Percentiles rank a stretch among this genome's conserved stretches.
Conservation (phyloP, 2,329 filamentous ascomycete genomes). For the Verticillium alfalfae region DNA sequence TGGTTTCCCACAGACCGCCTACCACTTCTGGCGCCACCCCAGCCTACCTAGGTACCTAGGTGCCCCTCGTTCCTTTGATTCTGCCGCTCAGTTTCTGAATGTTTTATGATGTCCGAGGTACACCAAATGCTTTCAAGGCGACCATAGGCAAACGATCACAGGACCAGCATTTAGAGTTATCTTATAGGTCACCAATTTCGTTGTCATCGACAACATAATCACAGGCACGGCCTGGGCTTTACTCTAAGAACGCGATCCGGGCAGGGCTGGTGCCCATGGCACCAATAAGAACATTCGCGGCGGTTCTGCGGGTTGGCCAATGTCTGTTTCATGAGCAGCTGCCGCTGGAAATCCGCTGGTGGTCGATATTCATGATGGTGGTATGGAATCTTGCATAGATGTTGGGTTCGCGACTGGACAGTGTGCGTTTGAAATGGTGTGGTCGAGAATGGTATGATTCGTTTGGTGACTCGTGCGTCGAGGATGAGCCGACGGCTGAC, state of each 20-base stretch:
- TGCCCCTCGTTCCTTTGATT: neutral
- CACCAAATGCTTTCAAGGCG: too few species aligned
- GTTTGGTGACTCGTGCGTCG: neutral
- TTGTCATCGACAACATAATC: too few species aligned
- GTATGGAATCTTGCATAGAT: neutral
- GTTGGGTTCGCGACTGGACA: neutral
- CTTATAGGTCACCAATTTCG: too few species aligned
- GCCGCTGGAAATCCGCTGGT: neutral
- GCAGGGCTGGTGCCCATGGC: neutral
- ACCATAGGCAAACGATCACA: too few species aligned
- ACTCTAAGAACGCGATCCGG: neutral
- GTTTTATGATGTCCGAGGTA: neutral
- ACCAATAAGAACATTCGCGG: too few species aligned
- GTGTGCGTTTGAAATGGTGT: neutral
- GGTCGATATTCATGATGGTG: neutral
- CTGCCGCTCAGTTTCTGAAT: neutral
- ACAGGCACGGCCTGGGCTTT: too few species aligned
- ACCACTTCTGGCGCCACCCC: neutral
- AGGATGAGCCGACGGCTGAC: neutral
- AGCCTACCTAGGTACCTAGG: neutral
- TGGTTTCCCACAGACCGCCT: neutral
- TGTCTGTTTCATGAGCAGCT: neutral
- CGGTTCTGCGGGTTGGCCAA: too few species aligned
- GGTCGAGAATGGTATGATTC: neutral
- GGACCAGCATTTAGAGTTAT: too few species aligned